These are phyloP conservation scores for Claviceps cyperi DNA, from an alignment of 2,329 filamentous ascomycete genomes.

Conservation along the genomic window DNA sequence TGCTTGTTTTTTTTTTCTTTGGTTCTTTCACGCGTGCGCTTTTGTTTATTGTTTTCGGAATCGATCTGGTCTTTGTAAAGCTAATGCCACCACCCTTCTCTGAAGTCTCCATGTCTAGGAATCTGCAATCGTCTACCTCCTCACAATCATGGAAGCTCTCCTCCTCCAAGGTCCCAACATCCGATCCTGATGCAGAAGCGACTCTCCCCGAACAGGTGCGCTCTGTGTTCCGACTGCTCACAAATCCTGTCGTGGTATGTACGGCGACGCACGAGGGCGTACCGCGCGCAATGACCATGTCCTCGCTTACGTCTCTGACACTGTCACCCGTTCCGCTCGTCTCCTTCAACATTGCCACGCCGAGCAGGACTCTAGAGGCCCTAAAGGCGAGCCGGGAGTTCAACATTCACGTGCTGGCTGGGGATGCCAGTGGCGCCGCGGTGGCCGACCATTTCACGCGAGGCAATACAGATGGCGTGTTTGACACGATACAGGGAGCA, in stretches of 20 bases:
- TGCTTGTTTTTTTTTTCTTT: neutral
- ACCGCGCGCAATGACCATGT: conserved; percentile 42
- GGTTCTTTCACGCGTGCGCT: neutral
- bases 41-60: neutral
- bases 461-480: conserved; percentile 29
- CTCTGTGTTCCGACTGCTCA: conserved; percentile 37
- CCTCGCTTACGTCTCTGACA: conserved; percentile 42
- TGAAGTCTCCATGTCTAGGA: neutral
- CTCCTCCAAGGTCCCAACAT: conserved; percentile 18
- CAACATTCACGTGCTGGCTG: conserved; percentile 40
- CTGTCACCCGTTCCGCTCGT: conserved; percentile 36
- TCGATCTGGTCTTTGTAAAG: neutral
- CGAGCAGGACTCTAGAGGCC: conserved; percentile 40
- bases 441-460: conserved; percentile 38
- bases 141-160: conserved; percentile 16
- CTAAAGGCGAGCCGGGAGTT: conserved; percentile 30
- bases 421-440: conserved; percentile 29
- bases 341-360: conserved; percentile 42
- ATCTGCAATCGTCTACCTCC: conserved; percentile 8
- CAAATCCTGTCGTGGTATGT: conserved; percentile 41
- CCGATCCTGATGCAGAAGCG: conserved; percentile 18
- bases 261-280: conserved; percentile 26
- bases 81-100: neutral
- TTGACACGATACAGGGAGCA: conserved; percentile 13
- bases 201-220: conserved; percentile 33